Percentiles rank a stretch among this genome's conserved stretches.
Evolutionary conservation across 805 yeast genomes (phyloP).

Genomic region (Metschnikowia reukaufii): DNA sequence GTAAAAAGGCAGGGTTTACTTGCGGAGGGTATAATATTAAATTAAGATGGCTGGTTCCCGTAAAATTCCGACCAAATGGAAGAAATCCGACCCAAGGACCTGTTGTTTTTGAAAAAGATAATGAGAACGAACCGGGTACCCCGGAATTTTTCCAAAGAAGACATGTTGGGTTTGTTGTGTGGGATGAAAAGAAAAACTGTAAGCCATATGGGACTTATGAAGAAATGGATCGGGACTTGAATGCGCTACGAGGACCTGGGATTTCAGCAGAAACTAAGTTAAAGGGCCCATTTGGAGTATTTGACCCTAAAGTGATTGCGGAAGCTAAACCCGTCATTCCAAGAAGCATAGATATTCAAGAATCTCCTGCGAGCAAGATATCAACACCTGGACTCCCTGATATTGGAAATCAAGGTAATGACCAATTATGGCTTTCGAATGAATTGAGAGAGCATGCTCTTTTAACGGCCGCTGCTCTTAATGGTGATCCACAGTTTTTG

Average conservation of each 20-base stretch:
- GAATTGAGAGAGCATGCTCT: conserved; percentile 72
- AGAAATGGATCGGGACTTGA: conserved; percentile 74
- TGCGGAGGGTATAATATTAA: conserved; percentile 87
- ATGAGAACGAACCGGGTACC: conserved; percentile 11
- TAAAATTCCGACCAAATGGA: conserved; percentile 29
- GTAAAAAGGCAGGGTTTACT: conserved; percentile 60
- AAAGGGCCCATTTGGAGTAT: conserved; percentile 84
- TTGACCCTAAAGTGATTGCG: conserved; percentile 24
- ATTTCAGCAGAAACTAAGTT: conserved; percentile 43
- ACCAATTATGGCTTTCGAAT: conserved; percentile 67
- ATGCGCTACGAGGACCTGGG: conserved; percentile 35
- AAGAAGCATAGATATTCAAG: neutral
- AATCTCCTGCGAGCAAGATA: conserved; percentile 1
- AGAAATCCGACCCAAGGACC: conserved; percentile 31
- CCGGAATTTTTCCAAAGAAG: conserved; percentile 64
- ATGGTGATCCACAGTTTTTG: conserved; percentile 57
- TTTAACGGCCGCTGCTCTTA: conserved; percentile 68
- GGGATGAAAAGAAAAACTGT: conserved; percentile 51
- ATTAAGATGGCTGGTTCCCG: conserved; percentile 71
- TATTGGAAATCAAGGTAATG: conserved; percentile 27
- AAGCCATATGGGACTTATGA: conserved; percentile 67
- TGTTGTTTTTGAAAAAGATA: conserved; percentile 30
- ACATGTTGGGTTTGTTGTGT: conserved; percentile 70
- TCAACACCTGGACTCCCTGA: conserved; percentile 6
- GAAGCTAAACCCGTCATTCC: neutral